A percentile compares a stretch with the other conserved stretches of the same genome.
Evolutionary conservation across 1,139 yeast species (phyloP).

Genomic region (Lodderomyces oxycetoniae): DNA sequence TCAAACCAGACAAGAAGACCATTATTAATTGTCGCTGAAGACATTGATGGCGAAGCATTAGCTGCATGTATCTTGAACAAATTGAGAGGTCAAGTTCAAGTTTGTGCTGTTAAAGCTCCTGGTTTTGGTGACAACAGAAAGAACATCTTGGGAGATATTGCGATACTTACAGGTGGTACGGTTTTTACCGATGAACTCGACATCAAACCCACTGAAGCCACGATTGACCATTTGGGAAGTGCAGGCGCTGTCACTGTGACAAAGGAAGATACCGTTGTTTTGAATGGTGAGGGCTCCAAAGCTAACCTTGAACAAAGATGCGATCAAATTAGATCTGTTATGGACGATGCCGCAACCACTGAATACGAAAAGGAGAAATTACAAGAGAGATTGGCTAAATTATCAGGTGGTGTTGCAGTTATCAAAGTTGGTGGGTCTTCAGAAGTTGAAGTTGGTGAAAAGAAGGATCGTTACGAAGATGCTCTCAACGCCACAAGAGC

Average conservation of each 20-base stretch:
- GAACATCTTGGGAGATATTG: slow-evolving; percentile 95
- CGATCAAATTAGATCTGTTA: slow-evolving; percentile 89
- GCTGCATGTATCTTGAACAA: slow-evolving; percentile 99
- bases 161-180: slow-evolving; percentile 95
- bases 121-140: slow-evolving; percentile 99
- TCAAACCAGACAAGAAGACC: slow-evolving; percentile 97
- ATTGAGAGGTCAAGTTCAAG: slow-evolving; percentile 98
- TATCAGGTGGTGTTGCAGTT: slow-evolving; percentile 99
- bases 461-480: slow-evolving; percentile 99
- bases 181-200: slow-evolving; percentile 98
- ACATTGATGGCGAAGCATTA: slow-evolving; percentile 96
- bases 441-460: slow-evolving; percentile 98
- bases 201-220: slow-evolving; percentile 94
- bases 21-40: slow-evolving; percentile 91
- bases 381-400: slow-evolving; percentile 97
- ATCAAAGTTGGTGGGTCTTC: slow-evolving; percentile 97
- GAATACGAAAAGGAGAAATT: slow-evolving; percentile 97
- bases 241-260: slow-evolving; percentile 92
- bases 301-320: slow-evolving; percentile 86
- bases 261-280: slow-evolving; percentile 93
- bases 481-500: slow-evolving; percentile 99
- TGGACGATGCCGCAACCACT: slow-evolving; percentile 68
- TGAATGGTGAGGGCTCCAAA: slow-evolving; percentile 94
- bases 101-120: slow-evolving; percentile 98
- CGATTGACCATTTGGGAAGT: slow-evolving; percentile 86